Conservation (phyloP, 768 basidiomycete species). For the Boletus vinaceobasis region DNA sequence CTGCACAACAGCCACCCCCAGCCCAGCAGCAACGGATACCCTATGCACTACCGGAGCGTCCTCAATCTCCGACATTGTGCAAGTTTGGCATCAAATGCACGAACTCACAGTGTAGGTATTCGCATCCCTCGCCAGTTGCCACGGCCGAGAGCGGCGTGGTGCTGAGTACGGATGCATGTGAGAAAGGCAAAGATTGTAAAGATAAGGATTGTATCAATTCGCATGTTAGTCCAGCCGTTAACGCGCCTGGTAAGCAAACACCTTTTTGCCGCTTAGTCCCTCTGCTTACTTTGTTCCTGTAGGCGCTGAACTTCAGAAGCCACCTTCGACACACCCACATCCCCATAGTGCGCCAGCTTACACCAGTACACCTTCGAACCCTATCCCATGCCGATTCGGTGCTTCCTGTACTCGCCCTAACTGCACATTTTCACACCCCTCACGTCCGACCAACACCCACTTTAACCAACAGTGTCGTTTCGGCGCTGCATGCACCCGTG, state of each 20-base stretch:
- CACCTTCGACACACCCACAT: constrained; percentile 37
- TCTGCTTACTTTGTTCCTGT: constrained; percentile 12
- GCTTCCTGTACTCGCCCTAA: constrained; percentile 63
- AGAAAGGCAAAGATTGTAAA: constrained; percentile 82
- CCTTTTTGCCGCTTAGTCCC: not conserved
- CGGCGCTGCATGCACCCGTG: constrained; percentile 80
- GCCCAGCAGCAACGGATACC: constrained; percentile 35
- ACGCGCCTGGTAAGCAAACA: constrained; percentile 49
- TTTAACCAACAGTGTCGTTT: constrained; percentile 69
- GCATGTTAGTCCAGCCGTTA: constrained; percentile 85
- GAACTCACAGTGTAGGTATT: constrained; percentile 84
- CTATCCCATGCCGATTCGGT: constrained; percentile 65
- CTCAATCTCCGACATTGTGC: constrained; percentile 87
- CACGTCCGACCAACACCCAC: constrained; percentile 37
- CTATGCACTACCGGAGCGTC: constrained; percentile 69
- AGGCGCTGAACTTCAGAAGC: constrained; percentile 33
- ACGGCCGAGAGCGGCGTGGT: constrained; percentile 94
- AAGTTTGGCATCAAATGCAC: constrained; percentile 91
- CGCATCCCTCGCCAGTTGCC: constrained; percentile 96
- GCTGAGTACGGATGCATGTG: constrained; percentile 89
- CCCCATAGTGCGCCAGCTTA: constrained; percentile 29
- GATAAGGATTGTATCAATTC: constrained; percentile 92
- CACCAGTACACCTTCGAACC: constrained; percentile 24
- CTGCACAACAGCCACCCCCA: constrained; percentile 8
- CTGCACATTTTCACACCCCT: constrained; percentile 69